Base-by-base conservation (phyloP, 2,329 filamentous ascomycete species). In the Pseudonectria foliicola region DNA sequence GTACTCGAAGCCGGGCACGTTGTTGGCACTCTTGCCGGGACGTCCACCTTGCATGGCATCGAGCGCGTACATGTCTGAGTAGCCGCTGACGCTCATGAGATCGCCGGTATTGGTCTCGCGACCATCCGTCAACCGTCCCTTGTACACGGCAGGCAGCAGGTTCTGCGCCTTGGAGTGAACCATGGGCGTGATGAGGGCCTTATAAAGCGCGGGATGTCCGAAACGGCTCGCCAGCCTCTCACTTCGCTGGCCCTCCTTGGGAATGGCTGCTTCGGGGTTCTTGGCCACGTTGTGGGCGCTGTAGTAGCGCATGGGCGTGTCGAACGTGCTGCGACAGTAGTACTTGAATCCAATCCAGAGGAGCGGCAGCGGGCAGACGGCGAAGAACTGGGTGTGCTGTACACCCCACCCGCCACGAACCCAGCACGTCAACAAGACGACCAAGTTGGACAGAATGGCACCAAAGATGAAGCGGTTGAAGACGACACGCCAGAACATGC, bases 391-490 rank as follows among this genome's bases (percentile, higher is more conserved):
- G 6, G 60, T 29, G 27, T 49, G 50, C 25, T 68, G 84, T 4
- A 60, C 62, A 44, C 65, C 77, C 7, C 26, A 13, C 35, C 77
- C 75, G 27, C 82, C 83, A 33, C 74, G 75, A 11, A 81, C 80
- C 63, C 80, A 85, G 31, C 85, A 75, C 24, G 88, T 75, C 18
- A 94, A 67, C 34, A 85, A 85, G 16, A 88, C 77, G 36, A 95
- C 73, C 8, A 86, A 57, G 49, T 95, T 88, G 25, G 85, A 75
- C 7, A 98, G 66, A 18, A 94, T 75, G 1, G 78, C 71, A 18
- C 79, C 85, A 50, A 95, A 90, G 15, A 96, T 66, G 57, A 95
- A 71, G n/a, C 92, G 83, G 60, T 98, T 98, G 70, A 87, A 93
- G 6, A 96, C 60, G 1, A 89, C 77, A 13, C 87, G 80, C 92